A percentile compares a stretch with the other conserved stretches of the same genome.
These are phyloP conservation scores for Yarrowia porcina DNA, from an alignment of 805 yeast species.

Conservation along the genomic window DNA sequence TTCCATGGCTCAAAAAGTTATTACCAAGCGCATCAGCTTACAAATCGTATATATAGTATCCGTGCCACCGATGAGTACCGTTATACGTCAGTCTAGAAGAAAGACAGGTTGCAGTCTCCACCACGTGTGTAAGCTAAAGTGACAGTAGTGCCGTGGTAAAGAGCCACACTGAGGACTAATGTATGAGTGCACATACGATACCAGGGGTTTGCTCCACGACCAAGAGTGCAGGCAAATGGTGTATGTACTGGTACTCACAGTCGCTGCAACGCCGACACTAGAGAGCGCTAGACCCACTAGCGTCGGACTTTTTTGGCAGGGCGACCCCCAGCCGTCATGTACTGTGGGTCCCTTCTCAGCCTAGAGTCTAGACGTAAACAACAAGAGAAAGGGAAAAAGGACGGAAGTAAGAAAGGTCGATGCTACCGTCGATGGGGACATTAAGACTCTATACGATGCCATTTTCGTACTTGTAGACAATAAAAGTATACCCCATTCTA, in stretches of 20 bases:
- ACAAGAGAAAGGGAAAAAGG: too few species aligned
- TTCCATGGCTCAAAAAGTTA: too few species aligned
- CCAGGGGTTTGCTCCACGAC: too few species aligned
- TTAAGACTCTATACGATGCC: too few species aligned
- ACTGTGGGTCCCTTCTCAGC: neutral
- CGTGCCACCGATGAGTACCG: neutral
- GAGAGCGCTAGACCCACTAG: neutral
- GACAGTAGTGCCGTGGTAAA: neutral
- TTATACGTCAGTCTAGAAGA: neutral
- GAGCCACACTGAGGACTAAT: neutral
- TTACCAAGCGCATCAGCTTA: too few species aligned
- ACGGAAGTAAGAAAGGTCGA: too few species aligned
- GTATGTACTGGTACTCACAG: too few species aligned
- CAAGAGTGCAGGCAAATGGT: neutral
- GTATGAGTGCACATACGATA: too few species aligned
- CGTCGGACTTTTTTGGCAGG: conserved; percentile 4
- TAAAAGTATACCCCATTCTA: too few species aligned
- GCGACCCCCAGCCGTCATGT: neutral
- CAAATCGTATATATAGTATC: too few species aligned
- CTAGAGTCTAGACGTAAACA: neutral
- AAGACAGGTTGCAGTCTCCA: neutral
- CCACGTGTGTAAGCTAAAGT: neutral
- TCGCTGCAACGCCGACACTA: conserved; percentile 12
- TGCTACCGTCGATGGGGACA: too few species aligned
- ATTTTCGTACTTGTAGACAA: too few species aligned